Base-by-base conservation (phyloP, 2,329 filamentous ascomycete genomes). In the Akanthomyces dipterigenus region DNA sequence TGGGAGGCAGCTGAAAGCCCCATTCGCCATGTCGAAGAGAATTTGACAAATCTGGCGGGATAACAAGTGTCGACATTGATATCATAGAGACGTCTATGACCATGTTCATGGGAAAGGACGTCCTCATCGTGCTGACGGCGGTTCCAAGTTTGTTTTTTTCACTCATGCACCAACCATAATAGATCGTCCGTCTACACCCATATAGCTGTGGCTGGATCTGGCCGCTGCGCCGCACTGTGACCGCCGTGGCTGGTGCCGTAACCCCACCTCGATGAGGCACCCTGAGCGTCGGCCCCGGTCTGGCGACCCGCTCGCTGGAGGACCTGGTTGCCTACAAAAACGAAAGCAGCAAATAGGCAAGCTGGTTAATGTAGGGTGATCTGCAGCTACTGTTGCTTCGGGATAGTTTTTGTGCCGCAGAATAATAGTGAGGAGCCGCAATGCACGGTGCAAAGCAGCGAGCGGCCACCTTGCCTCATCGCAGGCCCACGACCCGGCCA, bases 401-500 rank as follows among this genome's bases (percentile, higher is more conserved):
- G n/a, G n/a, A n/a, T n/a, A n/a, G 5, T 38, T 16, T 5, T 9
- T 16, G 36, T 9, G 6, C 31, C 31, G 31, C 28, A 31, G 8
- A 34, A 34, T 7, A 34, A 34, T 4, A 18, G n/a, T 4, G 42
- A n/a, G 42, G 42, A 45, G 42, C 22, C 26, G 12, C 43, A 46
- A 22, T 16, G 43, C 43, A 46, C 43, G 22, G 16, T 28, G 16
- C 26, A 28, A 22, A 16, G 20, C 26, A 26, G 16, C 14, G 20
- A 59, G 46, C 46, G 56, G 56, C 56, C 56, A 59, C 56, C 34
- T 59, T 51, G 46, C 56, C 56, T 59, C 46, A 57, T 45, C 24
- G n/a, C 46, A 62, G 46, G 53, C 60, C 57, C 60, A 62, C 60
- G 54, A 61, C 58, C 54, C 42, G 38, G 48, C 56, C 46, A 60